Evolutionary conservation across 2,329 filamentous ascomycete genomes (phyloP), one percentile per base, ranked within the genome.

Genomic region (Chrysoporthe deuterocubensis): DNA sequence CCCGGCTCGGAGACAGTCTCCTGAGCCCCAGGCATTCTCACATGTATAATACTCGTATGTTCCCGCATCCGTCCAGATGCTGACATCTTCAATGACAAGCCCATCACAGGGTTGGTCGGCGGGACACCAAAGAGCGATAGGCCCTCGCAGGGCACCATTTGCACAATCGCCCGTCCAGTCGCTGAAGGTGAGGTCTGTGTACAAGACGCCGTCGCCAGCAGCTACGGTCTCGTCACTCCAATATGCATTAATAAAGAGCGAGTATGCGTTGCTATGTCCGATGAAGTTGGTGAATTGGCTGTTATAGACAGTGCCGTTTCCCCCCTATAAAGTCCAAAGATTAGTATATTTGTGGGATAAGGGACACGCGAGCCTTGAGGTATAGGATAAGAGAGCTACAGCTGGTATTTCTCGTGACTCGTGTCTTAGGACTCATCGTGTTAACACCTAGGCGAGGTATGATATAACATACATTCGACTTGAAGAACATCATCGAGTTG

Each of bases 401-500:
- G 2, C 7, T 21, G 6, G 46, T 21, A 2, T 8, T 40, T 9
- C 37, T 9, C 37, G 37, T 5, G 37, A 40, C 9, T 40, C 37
- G 9, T 8, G n/a, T 48, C 46, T 48, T 7, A 48, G 2, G 9
- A 21, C 6, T 21, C 18, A 21, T 11, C 21, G n/a, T 9, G 13
- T 52, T 3, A 2, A 26, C 21, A 52, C 16, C 37, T 9, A 40
- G 37, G 37, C 37, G 6, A 40, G 37, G 26, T 26, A 26, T 32
- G n/a, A 13, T 52, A 52, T 52, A 1, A 52, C 48, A 11, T 26
- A 52, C 48, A 70, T 87, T 84, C 64, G 82, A 84, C 75, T 88
- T 89, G 78, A 88, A 81, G 83, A 86, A 85, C 75, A 83, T 82
- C 84, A 88, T 87, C 72, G 88, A 84, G 78, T 88, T 88, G 4